phyloP scores from a whole-genome alignment of 768 basidiomycete species.

The Lactarius pseudohatsudake region DNA sequence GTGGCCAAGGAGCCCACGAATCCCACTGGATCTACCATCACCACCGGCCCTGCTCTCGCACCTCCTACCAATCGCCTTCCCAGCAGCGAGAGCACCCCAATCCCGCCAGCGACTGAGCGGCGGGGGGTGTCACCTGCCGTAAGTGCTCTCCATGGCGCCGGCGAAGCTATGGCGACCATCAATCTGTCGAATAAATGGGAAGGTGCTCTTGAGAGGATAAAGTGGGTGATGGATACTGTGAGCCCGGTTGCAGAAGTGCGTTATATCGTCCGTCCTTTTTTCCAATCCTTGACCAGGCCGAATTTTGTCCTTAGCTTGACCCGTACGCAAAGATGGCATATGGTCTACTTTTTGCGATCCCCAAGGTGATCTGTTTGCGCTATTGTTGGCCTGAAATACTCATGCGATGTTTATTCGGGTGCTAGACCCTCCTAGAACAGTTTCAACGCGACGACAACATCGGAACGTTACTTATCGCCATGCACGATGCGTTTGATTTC shows the following conservation, averaged over 20 bases:
- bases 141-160: neutral
- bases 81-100: neutral
- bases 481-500: neutral
- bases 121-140: neutral
- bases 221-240: neutral
- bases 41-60: neutral
- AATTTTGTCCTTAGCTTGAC: neutral
- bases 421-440: neutral
- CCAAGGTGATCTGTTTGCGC: neutral
- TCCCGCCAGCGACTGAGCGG: neutral
- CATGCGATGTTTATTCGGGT: neutral
- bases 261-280: neutral
- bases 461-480: neutral
- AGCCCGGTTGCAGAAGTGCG: neutral
- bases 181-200: neutral
- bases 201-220: neutral
- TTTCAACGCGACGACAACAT: neutral
- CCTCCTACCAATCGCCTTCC: neutral
- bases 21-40: too few species aligned
- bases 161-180: neutral
- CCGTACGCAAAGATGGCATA: neutral
- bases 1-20: neutral
- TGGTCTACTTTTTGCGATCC: neutral
- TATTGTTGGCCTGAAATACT: neutral
- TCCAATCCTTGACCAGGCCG: neutral